These are phyloP conservation scores for Dunaliella primolecta DNA, from an alignment of 139 green algal species.

Conservation along the genomic window DNA sequence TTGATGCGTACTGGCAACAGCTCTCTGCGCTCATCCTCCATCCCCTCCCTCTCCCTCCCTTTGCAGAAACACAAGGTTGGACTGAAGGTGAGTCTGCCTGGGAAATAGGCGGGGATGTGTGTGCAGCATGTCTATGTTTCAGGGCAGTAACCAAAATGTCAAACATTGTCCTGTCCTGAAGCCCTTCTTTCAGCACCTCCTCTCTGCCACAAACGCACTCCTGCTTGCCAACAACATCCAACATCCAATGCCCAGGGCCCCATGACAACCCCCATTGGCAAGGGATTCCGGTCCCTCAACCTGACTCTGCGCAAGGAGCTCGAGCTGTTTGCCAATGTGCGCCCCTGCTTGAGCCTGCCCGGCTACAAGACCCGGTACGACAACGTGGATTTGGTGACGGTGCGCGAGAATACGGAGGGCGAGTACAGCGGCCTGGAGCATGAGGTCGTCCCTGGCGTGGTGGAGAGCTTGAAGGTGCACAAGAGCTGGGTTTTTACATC, in stretches of 20 bases:
- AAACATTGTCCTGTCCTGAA: too few species aligned
- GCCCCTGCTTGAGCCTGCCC: slow-evolving; percentile 91
- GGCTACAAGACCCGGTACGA: slow-evolving; percentile 96
- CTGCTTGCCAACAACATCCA: not conserved
- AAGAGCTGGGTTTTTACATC: not conserved
- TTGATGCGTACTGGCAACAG: not conserved
- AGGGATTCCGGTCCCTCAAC: slow-evolving; percentile 92
- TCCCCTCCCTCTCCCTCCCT: not conserved
- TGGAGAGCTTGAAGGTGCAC: slow-evolving; percentile 90
- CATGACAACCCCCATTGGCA: slow-evolving; percentile 97
- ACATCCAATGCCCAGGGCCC: slow-evolving; percentile 69
- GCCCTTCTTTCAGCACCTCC: too few species aligned
- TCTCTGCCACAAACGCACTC: too few species aligned
- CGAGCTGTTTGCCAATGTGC: slow-evolving; percentile 93
- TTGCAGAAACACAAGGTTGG: slow-evolving; percentile 23
- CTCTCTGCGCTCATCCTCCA: too few species aligned
- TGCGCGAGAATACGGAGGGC: slow-evolving; percentile 97
- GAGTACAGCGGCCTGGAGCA: slow-evolving; percentile 96
- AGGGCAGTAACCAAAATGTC: too few species aligned
- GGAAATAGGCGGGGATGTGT: not conserved
- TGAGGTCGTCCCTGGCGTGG: slow-evolving; percentile 90
- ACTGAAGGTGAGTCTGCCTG: slow-evolving; percentile 12
- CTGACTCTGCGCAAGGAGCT: slow-evolving; percentile 96
- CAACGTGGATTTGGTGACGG: slow-evolving; percentile 91
- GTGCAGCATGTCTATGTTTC: not conserved